phyloP scores from a whole-genome alignment of 495 filamentous ascomycete genomes.

The Stereocaulon alpinum region DNA sequence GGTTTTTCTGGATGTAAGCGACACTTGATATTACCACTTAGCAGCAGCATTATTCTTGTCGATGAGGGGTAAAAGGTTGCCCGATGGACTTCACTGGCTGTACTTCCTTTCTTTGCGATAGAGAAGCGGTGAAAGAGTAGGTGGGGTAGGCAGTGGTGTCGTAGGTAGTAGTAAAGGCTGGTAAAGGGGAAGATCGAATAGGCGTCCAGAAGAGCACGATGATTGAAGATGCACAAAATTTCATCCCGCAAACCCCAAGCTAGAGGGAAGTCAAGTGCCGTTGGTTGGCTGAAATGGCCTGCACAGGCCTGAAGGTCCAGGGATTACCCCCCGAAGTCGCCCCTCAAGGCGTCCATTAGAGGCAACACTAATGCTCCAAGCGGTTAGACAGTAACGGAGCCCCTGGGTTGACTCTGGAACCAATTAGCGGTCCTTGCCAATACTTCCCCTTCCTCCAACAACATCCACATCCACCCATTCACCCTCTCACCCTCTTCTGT shows the following conservation, averaged over 20 bases:
- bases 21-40: not conserved
- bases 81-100: not conserved
- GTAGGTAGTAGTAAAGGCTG: not conserved
- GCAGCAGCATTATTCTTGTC: not conserved
- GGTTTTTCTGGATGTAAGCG: conserved; percentile 2
- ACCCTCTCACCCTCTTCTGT: not conserved
- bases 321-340: too few relatives aligned
- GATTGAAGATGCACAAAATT: conserved; percentile 2
- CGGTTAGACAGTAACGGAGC: too few relatives aligned
- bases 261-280: not conserved
- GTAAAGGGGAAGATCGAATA: not conserved
- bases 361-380: too few relatives aligned
- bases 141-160: not conserved
- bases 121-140: conserved; percentile 1
- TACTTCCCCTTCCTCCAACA: not conserved
- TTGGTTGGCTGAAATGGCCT: not conserved
- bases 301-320: too few relatives aligned
- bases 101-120: not conserved
- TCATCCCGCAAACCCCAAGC: not conserved
- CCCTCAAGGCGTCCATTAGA: too few relatives aligned
- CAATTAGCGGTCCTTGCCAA: not conserved
- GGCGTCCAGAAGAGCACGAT: not conserved
- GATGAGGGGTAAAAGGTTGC: not conserved
- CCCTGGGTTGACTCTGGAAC: not conserved
- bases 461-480: too few relatives aligned